Evolutionary conservation across 345 rosid species (phyloP), one percentile per base, ranked within the genome.

Genomic region (Adansonia digitata): DNA sequence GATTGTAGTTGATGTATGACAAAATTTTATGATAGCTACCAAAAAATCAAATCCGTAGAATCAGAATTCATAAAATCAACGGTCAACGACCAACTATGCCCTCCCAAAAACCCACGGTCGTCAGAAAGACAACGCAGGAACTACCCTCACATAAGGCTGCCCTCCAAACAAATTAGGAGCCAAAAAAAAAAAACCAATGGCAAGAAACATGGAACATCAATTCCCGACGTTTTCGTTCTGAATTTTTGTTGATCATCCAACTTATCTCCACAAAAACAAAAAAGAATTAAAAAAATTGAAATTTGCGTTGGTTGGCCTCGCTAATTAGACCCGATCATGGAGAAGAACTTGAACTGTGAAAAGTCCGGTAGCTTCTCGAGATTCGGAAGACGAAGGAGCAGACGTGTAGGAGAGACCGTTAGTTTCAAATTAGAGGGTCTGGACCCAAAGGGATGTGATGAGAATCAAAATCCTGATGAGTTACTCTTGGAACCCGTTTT

Each of bases 361-460:
- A 83, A 77, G 69, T 60, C 83, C 42, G 66, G 40, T 52, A 78
- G 75, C 43, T 81, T 84, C 72, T 46, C 75, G 5, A 68, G 75
- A 18, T 74, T 72, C 1, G 78, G 77, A 26, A 59, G 24, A 67
- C 71, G 74, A 18, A 55, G 60, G 72, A 43, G 49, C 17, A 31
- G 51, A 48, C 34, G 48, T 66, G 40, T 27, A 40, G 37, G 75
- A 9, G 77, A 74, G 17, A 2, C 27, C 46, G 31, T 11, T 27
- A 6, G 53, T 31, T 74, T 63, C 65, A 71, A 63, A 69, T 74
- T 79, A 2, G 77, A 77, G 34, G 68, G 27, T 72, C 73, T 15
- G 14, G 72, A 73, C 11, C 20, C 78, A 1, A 43, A 43, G 7
- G 73, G 39, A 1, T 60, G n/a, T 0, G 43, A 34, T 0, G 40